phyloP scores from a whole-genome alignment of 2,329 filamentous ascomycete species.

The Talaromyces amestolkiae region DNA sequence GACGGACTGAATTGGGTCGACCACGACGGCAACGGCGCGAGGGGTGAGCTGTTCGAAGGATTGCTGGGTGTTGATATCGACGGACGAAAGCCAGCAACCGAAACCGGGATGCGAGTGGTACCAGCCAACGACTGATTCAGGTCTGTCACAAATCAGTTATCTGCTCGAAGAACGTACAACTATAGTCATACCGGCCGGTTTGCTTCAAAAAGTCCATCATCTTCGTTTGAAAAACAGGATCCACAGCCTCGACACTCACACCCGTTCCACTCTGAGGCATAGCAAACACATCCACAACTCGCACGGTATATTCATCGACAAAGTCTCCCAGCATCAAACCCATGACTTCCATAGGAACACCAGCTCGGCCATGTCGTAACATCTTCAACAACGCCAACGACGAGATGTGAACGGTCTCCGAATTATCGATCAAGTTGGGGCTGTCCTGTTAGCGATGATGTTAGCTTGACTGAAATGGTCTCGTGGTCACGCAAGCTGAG shows the following conservation, averaged over 20 bases:
- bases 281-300: constrained; percentile 97
- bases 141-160: constrained; percentile 52
- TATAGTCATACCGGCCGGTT: constrained; percentile 71
- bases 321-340: constrained; percentile 98
- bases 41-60: constrained; percentile 99
- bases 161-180: not conserved
- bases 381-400: constrained; percentile 97
- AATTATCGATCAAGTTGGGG: constrained; percentile 91
- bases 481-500: constrained; percentile 8
- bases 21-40: constrained; percentile 93
- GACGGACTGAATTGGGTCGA: constrained; percentile 97
- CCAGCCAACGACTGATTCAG: constrained; percentile 97
- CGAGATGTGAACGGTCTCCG: constrained; percentile 98
- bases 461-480: constrained; percentile 2
- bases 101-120: constrained; percentile 99
- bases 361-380: constrained; percentile 93
- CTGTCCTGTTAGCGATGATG: constrained; percentile 64
- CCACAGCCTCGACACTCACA: constrained; percentile 96
- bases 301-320: constrained; percentile 97
- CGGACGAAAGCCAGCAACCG: constrained; percentile 96
- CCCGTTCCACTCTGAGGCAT: constrained; percentile 99
- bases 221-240: constrained; percentile 98
- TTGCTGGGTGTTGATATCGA: constrained; percentile 99
- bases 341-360: constrained; percentile 99
- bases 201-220: constrained; percentile 99